Evolutionary conservation across 805 yeast species (phyloP).

Genomic region (Nakazawaea populi): DNA sequence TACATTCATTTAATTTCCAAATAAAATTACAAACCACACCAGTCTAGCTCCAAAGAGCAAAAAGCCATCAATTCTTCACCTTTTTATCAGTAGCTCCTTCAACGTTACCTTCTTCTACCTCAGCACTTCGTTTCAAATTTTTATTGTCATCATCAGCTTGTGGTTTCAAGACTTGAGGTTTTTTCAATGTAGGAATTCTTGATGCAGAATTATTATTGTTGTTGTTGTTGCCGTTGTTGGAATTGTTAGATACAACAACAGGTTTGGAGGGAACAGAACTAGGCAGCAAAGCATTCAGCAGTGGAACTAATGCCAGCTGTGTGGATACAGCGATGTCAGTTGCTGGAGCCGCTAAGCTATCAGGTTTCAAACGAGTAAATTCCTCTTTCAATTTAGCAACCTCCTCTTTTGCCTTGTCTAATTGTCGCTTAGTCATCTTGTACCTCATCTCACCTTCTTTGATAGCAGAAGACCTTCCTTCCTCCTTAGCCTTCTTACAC

Average conservation of each 20-base stretch:
- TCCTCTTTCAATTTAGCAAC: constrained; percentile 14
- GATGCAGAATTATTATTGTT: neutral
- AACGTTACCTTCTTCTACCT: neutral
- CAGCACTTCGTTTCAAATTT: neutral
- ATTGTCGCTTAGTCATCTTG: constrained; percentile 46
- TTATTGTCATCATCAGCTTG: constrained; percentile 1
- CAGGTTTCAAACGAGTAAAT: neutral
- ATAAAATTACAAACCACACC: neutral
- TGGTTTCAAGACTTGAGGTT: constrained; percentile 8
- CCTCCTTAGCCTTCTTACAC: constrained; percentile 34
- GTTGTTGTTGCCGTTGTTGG: neutral
- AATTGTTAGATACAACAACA: neutral
- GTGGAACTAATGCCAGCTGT: neutral
- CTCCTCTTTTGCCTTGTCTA: constrained; percentile 44
- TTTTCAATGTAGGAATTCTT: constrained; percentile 8
- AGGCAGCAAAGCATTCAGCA: neutral
- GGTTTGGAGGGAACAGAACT: neutral
- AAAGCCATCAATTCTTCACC: neutral
- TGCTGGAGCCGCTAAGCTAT: no score
- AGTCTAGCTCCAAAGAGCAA: no score
- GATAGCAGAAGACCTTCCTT: constrained; percentile 42
- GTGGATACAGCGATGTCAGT: neutral
- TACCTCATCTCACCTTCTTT: constrained; percentile 56
- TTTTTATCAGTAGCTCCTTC: constrained; percentile 1
- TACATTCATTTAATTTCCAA: neutral